These are phyloP conservation scores for Yamadazyma buinensis DNA, from an alignment of 1,139 yeast genomes.

Conservation along the genomic window DNA sequence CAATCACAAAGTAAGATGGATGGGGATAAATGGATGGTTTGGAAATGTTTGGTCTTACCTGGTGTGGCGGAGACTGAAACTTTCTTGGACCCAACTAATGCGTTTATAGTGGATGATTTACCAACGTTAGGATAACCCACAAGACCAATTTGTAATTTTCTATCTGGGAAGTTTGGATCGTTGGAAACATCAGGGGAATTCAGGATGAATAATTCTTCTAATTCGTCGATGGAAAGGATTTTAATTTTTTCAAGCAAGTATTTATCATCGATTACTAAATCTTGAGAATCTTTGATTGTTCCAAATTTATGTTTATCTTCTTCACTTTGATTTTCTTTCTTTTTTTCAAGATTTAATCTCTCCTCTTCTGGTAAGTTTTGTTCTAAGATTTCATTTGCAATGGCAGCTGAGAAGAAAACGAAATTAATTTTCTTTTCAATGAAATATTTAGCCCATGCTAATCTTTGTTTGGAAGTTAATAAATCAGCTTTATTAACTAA, in stretches of 20 bases:
- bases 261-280: conserved; percentile 11
- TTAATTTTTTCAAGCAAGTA: conserved; percentile 48
- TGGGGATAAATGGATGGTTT: conserved; percentile 83
- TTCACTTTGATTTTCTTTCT: conserved; percentile 14
- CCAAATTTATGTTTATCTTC: conserved; percentile 12
- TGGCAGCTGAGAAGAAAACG: conserved; percentile 90
- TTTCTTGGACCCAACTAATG: conserved; percentile 91
- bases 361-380: conserved; percentile 41
- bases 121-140: conserved; percentile 98
- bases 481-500: conserved; percentile 94
- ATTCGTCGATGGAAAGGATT: conserved; percentile 77
- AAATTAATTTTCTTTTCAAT: conserved; percentile 63
- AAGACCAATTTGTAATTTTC: conserved; percentile 81
- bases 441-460: conserved; percentile 85
- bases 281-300: conserved; percentile 4
- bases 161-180: conserved; percentile 53
- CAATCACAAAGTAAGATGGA: conserved; percentile 92
- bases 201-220: conserved; percentile 74
- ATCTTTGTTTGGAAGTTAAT: conserved; percentile 70
- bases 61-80: conserved; percentile 98
- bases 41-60: conserved; percentile 98
- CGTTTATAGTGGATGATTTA: conserved; percentile 93
- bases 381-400: conserved; percentile 71
- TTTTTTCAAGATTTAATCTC: conserved; percentile 16
- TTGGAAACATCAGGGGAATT: conserved; percentile 70